Evolutionary conservation across 2,329 filamentous ascomycete species (phyloP).

Genomic region (Ophiostoma fasciatum): DNA sequence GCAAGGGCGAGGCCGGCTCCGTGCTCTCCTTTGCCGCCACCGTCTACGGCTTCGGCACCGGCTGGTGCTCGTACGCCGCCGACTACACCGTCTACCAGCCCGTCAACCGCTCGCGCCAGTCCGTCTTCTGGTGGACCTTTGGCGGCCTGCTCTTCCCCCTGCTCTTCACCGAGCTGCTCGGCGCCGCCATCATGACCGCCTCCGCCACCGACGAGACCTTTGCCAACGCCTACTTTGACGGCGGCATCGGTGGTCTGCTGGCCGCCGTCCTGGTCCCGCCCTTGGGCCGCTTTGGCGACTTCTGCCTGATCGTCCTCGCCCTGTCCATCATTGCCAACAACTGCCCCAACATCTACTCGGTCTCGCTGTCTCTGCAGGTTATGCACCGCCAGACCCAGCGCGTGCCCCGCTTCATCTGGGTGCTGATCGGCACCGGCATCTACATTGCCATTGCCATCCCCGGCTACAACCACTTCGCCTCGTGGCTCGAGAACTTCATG

Average conservation of each 20-base stretch:
- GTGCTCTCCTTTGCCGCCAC: constrained; percentile 52
- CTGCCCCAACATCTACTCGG: constrained; percentile 24
- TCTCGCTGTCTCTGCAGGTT: constrained; percentile 33
- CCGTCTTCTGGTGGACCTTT: constrained; percentile 57
- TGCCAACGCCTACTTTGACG: constrained; percentile 22
- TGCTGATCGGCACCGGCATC: constrained; percentile 41
- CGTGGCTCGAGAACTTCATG: constrained; percentile 24
- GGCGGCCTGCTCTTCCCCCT: constrained; percentile 55
- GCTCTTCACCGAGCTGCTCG: constrained; percentile 59
- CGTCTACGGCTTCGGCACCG: constrained; percentile 53
- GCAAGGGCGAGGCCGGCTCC: constrained; percentile 36
- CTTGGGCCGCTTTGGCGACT: constrained; percentile 30
- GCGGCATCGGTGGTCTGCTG: constrained; percentile 33
- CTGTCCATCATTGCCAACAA: constrained; percentile 31
- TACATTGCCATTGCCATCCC: constrained; percentile 43
- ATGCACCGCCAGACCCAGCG: constrained; percentile 32
- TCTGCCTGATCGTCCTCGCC: constrained; percentile 31
- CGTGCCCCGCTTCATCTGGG: constrained; percentile 43
- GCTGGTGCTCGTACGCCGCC: constrained; percentile 46
- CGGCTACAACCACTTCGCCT: constrained; percentile 19
- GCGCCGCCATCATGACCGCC: constrained; percentile 54
- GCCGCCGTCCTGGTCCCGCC: constrained; percentile 27
- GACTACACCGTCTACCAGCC: constrained; percentile 44
- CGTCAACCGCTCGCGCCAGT: constrained; percentile 28
- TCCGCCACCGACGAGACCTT: constrained; percentile 39